A percentile compares a stretch with the other conserved stretches of the same genome.
These are phyloP conservation scores for Annona cherimola DNA, from an alignment of 164 flowering plant genomes.

Conservation along the genomic window DNA sequence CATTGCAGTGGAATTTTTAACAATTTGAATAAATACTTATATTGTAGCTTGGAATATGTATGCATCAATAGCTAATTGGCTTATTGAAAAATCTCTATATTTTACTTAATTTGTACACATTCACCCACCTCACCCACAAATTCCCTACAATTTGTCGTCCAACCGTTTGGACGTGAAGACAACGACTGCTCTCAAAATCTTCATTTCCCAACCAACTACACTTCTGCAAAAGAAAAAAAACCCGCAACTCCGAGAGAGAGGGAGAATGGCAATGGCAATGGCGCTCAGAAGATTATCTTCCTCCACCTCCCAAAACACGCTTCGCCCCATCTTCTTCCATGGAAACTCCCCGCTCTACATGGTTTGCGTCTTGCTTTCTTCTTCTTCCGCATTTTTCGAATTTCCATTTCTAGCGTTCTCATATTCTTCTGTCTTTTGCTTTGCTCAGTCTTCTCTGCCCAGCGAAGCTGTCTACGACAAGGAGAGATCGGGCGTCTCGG, in stretches of 20 bases:
- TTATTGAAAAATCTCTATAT: neutral
- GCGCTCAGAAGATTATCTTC: conserved; percentile 86
- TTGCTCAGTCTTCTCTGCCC: conserved; percentile 76
- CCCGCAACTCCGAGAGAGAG: neutral
- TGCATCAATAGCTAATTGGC: too few species aligned
- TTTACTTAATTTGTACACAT: too few species aligned
- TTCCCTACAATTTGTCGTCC: too few species aligned
- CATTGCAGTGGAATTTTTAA: too few species aligned
- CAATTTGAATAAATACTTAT: too few species aligned
- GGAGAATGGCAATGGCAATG: conserved; percentile 86
- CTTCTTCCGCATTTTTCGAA: neutral
- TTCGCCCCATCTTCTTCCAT: conserved; percentile 52
- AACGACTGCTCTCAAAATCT: conserved; percentile 84
- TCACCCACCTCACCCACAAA: neutral
- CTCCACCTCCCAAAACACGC: conserved; percentile 50
- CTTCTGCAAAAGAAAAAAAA: too few species aligned
- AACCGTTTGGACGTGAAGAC: conserved; percentile 53
- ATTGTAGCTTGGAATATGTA: too few species aligned
- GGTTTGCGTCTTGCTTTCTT: conserved; percentile 41
- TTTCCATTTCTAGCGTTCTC: neutral
- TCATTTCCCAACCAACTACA: conserved; percentile 58
- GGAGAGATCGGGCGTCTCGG: conserved; percentile 61
- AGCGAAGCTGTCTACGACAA: conserved; percentile 71
- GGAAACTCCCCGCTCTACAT: conserved; percentile 54
- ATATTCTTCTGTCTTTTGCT: neutral